phyloP scores from a whole-genome alignment of 2,329 filamentous ascomycete genomes.

The Triangularia setosa region DNA sequence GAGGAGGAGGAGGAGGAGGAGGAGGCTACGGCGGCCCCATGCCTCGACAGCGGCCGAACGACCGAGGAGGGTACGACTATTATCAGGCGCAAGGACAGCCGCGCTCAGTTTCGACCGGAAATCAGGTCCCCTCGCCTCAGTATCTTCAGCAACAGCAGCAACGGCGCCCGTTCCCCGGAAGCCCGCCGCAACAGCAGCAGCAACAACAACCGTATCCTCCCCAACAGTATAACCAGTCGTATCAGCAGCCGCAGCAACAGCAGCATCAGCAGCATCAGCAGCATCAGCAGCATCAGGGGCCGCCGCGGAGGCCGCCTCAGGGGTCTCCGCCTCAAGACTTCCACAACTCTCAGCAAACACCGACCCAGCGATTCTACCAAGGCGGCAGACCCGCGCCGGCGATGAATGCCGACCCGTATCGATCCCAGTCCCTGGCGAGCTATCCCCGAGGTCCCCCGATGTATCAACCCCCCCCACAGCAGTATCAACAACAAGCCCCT shows the following conservation, averaged over 20 bases:
- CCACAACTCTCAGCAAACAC: slow-evolving; percentile 39
- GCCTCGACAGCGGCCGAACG: slow-evolving; percentile 41
- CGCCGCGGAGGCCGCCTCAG: slow-evolving; percentile 40
- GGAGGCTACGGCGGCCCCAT: slow-evolving; percentile 10
- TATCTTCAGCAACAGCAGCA: slow-evolving; percentile 47
- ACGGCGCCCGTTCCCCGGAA: slow-evolving; percentile 43
- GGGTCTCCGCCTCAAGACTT: slow-evolving; percentile 37
- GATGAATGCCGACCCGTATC: slow-evolving; percentile 78
- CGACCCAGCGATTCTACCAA: slow-evolving; percentile 58
- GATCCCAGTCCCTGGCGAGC: slow-evolving; percentile 88
- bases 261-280: slow-evolving; percentile 10
- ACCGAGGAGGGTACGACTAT: slow-evolving; percentile 46
- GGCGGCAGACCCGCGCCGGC: slow-evolving; percentile 62
- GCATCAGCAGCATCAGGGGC: slow-evolving; percentile 37
- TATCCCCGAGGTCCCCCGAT: slow-evolving; percentile 64
- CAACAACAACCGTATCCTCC: slow-evolving; percentile 13
- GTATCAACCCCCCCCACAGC: slow-evolving; percentile 61
- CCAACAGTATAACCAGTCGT: no score
- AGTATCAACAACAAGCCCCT: slow-evolving; percentile 46
- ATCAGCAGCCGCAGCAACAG: slow-evolving; percentile 24
- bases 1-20: slow-evolving; percentile 1
- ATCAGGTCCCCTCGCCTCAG: slow-evolving; percentile 43
- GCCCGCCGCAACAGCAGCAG: slow-evolving; percentile 11
- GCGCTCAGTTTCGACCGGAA: slow-evolving; percentile 48
- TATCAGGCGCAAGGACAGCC: slow-evolving; percentile 42